These are phyloP conservation scores for Lachancea cidri DNA, from an alignment of 805 yeast species.

Conservation along the genomic window DNA sequence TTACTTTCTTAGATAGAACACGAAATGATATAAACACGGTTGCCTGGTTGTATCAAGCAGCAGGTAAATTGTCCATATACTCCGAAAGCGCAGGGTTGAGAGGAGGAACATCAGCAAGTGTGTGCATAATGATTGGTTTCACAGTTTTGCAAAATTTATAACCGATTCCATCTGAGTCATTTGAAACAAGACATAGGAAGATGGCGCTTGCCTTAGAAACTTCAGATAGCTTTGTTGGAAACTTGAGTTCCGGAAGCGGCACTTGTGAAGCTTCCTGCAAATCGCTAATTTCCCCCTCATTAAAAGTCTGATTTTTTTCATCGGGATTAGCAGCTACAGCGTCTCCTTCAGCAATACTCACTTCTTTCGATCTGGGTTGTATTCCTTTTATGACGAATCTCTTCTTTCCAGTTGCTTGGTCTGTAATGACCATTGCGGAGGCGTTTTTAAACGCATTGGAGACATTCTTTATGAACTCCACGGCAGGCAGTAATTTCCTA, in stretches of 20 bases:
- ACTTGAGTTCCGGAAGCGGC: slow-evolving; percentile 22
- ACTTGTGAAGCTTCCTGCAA: slow-evolving; percentile 16
- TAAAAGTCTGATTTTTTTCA: background rate
- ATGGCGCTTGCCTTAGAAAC: slow-evolving; percentile 31
- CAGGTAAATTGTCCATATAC: slow-evolving; percentile 25
- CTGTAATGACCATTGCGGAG: slow-evolving; percentile 84
- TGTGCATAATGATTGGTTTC: slow-evolving; percentile 27
- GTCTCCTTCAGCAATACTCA: slow-evolving; percentile 43
- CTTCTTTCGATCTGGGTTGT: slow-evolving; percentile 69
- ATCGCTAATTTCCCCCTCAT: background rate
- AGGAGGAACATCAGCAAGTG: slow-evolving; percentile 31
- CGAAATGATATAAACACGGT: slow-evolving; percentile 14
- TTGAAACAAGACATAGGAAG: slow-evolving; percentile 30
- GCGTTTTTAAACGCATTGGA: slow-evolving; percentile 83
- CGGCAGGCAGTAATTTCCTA: slow-evolving; percentile 78
- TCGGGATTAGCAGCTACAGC: slow-evolving; percentile 27
- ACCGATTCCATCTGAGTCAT: slow-evolving; percentile 28
- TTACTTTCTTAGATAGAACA: background rate
- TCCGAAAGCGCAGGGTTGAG: slow-evolving; percentile 28
- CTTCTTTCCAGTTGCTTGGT: slow-evolving; percentile 57
- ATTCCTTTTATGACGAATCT: slow-evolving; percentile 92
- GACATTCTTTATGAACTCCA: slow-evolving; percentile 93
- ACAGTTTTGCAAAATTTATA: slow-evolving; percentile 24
- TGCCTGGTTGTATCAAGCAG: slow-evolving; percentile 8
- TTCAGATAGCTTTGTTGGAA: slow-evolving; percentile 28